Evolutionary conservation across 2,329 filamentous ascomycete genomes (phyloP).

Genomic region (Chalaropsis thielavioides): DNA sequence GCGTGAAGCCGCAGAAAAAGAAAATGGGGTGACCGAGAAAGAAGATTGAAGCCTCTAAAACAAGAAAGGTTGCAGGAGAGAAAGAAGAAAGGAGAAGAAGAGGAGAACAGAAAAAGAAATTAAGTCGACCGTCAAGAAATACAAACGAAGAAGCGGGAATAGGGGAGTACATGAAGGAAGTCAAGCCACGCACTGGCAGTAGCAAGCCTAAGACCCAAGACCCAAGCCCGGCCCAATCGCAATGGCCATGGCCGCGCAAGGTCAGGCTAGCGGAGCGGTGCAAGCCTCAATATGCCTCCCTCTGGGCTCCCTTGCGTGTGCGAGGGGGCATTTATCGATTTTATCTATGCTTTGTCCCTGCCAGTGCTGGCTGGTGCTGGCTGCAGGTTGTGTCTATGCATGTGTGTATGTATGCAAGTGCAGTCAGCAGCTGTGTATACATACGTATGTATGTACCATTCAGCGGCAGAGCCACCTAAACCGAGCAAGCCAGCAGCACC

Average conservation of each 20-base stretch:
- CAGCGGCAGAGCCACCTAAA: too few species aligned
- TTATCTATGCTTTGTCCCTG: background rate
- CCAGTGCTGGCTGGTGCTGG: background rate
- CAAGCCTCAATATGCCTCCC: background rate
- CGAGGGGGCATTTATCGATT: background rate
- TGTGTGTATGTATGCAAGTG: background rate
- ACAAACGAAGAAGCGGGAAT: slow-evolving; percentile 8
- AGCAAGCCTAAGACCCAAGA: too few species aligned
- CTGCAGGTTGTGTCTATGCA: background rate
- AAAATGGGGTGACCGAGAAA: slow-evolving; percentile 19
- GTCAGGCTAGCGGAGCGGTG: background rate
- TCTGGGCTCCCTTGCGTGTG: background rate
- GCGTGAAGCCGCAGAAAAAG: slow-evolving; percentile 22
- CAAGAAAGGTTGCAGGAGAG: slow-evolving; percentile 8
- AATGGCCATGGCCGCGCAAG: background rate
- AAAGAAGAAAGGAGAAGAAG: slow-evolving; percentile 20
- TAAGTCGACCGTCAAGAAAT: slow-evolving; percentile 19
- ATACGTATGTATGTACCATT: background rate
- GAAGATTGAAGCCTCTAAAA: slow-evolving; percentile 19
- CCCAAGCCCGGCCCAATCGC: too few species aligned
- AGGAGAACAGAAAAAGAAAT: slow-evolving; percentile 21
- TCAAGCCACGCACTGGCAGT: background rate
- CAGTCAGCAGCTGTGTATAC: too few species aligned
- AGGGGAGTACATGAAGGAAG: slow-evolving; percentile 19
- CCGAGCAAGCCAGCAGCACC: background rate